Conservation (phyloP, 2,329 filamentous ascomycete species). For the Gremmenia infestans region DNA sequence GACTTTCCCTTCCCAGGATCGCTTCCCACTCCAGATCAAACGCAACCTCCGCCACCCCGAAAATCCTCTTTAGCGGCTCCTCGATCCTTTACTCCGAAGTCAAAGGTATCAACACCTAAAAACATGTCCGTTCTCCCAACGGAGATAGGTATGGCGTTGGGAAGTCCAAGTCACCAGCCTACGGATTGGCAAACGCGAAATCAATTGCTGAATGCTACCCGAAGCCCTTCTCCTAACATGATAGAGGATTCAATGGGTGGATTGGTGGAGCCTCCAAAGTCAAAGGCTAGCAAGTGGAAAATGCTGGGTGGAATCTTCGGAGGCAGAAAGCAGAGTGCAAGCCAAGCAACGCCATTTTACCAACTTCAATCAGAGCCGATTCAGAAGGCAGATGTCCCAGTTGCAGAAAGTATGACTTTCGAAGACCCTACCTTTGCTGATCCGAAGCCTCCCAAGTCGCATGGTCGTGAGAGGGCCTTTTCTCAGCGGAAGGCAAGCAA, state of each 20-base stretch:
- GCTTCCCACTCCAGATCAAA: constrained; percentile 18
- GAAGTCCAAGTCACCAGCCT: constrained; percentile 53
- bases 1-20: constrained; percentile 26
- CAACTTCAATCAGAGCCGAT: constrained; percentile 25
- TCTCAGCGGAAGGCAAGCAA: constrained; percentile 21
- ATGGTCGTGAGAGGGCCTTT: constrained; percentile 18
- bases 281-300: constrained; percentile 52
- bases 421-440: constrained; percentile 3
- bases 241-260: constrained; percentile 17
- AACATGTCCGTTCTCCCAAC: constrained; percentile 15
- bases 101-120: constrained; percentile 10
- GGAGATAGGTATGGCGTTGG: constrained; percentile 67
- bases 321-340: constrained; percentile 34
- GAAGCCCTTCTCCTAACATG: constrained; percentile 21
- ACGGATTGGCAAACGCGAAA: constrained; percentile 17
- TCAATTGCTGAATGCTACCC: constrained; percentile 5
- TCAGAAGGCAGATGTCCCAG: constrained; percentile 4
- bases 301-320: constrained; percentile 51
- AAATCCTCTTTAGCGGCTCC: constrained; percentile 10
- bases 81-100: constrained; percentile 17
- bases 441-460: constrained; percentile 12
- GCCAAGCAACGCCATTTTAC: constrained; percentile 25
- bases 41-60: constrained; percentile 15
- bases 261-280: constrained; percentile 12
- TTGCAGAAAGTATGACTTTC: constrained; percentile 2